Base-by-base conservation (phyloP, 441 rosid genomes). In the Gossypium schwendimanii region DNA sequence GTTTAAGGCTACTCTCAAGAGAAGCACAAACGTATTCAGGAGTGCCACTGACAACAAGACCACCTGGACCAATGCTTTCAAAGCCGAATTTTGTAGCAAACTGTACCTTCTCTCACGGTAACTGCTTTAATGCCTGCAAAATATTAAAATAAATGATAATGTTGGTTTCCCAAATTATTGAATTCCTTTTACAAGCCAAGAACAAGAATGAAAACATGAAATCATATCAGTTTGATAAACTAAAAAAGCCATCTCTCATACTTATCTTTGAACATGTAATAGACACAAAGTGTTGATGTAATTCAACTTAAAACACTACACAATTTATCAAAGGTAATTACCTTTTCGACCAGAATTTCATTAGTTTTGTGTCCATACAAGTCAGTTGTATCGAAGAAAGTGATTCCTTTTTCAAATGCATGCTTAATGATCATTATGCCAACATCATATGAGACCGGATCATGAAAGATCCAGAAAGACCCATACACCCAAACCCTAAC, bases 321-420 rank as follows among this genome's bases (percentile, higher is more conserved):
- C 39, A 33, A 33, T 6, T 33, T 33, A 33, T 33, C 39, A 6
- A 33, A 33, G 39, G 39, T 6, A 6, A 33, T 59, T 59, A 82
- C 89, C 84, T 84, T 84, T 54, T 89, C 89, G 3, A 85, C 67
- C 36, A 86, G 75, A 68, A 84, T 63, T 69, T 88, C 93, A 70
- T 85, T 87, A 36, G 85, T 39, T 36, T 71, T 63, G 36, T 76
- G 57, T 78, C 89, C 87, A 45, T 85, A 85, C 0, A 73, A 28
- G 79, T 88, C 91, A 12, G 93, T 77, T 57, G 87, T 82, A 73
- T 86, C 87, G 3, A 88, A 88, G 76, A 88, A 80, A 24, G 89
- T 81, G 78, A 86, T 72, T 54, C 89, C 92, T 60, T 55, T 77
- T 26, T 17, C 49, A 49, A 79, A 84, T 5, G 87, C 86, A 5